These are phyloP conservation scores for Nigrograna mackinnonii DNA, from an alignment of 2,329 filamentous ascomycete genomes.

Conservation along the genomic window DNA sequence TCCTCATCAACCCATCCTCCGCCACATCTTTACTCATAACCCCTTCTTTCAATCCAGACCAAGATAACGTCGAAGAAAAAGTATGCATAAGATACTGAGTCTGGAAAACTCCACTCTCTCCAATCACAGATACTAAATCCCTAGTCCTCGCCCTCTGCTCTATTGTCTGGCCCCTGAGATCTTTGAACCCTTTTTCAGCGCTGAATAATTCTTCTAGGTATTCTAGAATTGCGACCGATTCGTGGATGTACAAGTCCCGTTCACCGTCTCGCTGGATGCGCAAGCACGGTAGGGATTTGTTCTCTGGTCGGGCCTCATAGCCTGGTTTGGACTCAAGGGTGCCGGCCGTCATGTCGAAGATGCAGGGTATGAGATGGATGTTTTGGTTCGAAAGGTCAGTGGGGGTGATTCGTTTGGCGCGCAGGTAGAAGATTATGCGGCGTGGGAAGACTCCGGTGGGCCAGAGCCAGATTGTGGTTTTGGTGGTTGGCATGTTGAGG, in stretches of 20 bases:
- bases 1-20: slow-evolving; percentile 6
- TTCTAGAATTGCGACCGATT: slow-evolving; percentile 13
- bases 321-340: slow-evolving; percentile 8
- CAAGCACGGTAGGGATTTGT: slow-evolving; percentile 12
- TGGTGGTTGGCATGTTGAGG: slow-evolving; percentile 1
- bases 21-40: slow-evolving; percentile 1
- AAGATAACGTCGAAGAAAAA: slow-evolving; percentile 7
- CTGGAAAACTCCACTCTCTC: slow-evolving; percentile 9
- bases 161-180: slow-evolving; percentile 7
- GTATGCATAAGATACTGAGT: slow-evolving; percentile 7
- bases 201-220: slow-evolving; percentile 16
- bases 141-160: slow-evolving; percentile 10
- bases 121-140: slow-evolving; percentile 11
- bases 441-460: slow-evolving; percentile 21
- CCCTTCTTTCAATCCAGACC: slow-evolving; percentile 3
- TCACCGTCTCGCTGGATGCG: slow-evolving; percentile 8
- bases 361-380: slow-evolving; percentile 17
- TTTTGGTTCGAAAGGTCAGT: slow-evolving; percentile 11
- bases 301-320: slow-evolving; percentile 10
- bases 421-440: slow-evolving; percentile 21
- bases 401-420: slow-evolving; percentile 14
- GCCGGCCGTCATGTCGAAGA: slow-evolving; percentile 1
- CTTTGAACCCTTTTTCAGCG: slow-evolving; percentile 1
- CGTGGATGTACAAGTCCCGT: slow-evolving; percentile 8
- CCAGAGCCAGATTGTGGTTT: slow-evolving; percentile 24